These are phyloP conservation scores for Lepidium didymum DNA, from an alignment of 345 rosid genomes.

Conservation along the genomic window DNA sequence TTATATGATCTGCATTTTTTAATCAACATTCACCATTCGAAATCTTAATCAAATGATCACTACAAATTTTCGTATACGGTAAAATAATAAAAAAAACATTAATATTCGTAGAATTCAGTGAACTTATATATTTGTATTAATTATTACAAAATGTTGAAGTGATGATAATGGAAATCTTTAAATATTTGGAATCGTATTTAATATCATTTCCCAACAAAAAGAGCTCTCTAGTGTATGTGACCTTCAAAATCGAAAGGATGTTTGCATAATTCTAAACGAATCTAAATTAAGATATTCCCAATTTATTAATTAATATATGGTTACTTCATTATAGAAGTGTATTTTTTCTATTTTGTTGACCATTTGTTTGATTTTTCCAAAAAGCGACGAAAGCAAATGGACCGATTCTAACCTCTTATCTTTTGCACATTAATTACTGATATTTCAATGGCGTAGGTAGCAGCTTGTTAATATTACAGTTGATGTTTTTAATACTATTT, in stretches of 20 bases:
- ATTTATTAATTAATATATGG: not conserved
- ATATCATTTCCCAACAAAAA: not conserved
- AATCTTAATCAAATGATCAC: too few species aligned
- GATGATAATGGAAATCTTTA: too few species aligned
- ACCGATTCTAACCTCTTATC: not conserved
- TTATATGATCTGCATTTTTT: too few species aligned
- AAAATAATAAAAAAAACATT: too few species aligned
- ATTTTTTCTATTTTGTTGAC: not conserved
- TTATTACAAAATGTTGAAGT: too few species aligned
- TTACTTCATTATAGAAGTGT: not conserved
- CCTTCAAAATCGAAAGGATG: not conserved
- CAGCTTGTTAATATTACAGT: not conserved
- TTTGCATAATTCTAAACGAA: not conserved
- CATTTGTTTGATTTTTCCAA: not conserved
- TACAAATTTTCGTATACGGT: too few species aligned
- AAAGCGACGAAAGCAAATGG: conserved; percentile 6
- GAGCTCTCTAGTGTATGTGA: not conserved
- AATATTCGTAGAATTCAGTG: too few species aligned
- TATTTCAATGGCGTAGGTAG: not conserved
- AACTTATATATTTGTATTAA: too few species aligned
- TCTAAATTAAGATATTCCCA: not conserved
- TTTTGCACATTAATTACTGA: conserved; percentile 2
- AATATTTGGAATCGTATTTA: not conserved
- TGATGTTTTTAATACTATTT: not conserved
- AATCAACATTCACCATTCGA: too few species aligned